A percentile compares a stretch with the other conserved stretches of the same genome.
Conservation (phyloP, 2,329 filamentous ascomycete genomes). For the Lasiodiplodia citricola region DNA sequence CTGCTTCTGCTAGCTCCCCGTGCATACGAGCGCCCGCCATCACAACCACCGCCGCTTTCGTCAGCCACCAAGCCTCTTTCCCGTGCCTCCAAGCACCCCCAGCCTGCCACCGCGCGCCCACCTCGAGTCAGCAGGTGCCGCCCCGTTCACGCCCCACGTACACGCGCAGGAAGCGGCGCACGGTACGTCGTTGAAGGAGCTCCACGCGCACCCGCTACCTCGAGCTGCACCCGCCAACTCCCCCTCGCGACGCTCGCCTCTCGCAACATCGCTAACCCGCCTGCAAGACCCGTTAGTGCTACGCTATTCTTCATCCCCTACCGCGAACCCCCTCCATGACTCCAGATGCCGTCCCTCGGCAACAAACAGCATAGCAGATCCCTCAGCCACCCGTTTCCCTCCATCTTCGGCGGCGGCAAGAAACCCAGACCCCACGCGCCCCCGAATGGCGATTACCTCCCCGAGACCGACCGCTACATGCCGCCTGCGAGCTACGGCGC, state of each 20-base stretch:
- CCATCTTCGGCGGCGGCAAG: conserved; percentile 63
- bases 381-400: conserved; percentile 80
- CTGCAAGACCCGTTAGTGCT: conserved; percentile 16
- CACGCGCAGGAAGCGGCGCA: conserved; percentile 21
- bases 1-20: conserved; percentile 5
- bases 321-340: conserved; percentile 23
- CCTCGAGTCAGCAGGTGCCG: conserved; percentile 16
- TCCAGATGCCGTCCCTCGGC: conserved; percentile 27
- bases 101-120: background rate
- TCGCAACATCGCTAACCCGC: conserved; percentile 21
- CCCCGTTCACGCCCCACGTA: background rate
- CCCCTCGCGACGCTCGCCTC: conserved; percentile 8
- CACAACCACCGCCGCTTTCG: background rate
- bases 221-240: conserved; percentile 1
- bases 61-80: conserved; percentile 11
- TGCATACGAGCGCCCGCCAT: conserved; percentile 14
- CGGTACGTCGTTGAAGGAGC: conserved; percentile 10
- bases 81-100: background rate
- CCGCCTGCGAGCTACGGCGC: background rate
- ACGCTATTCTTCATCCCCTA: conserved; percentile 25
- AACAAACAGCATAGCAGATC: conserved; percentile 56
- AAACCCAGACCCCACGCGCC: conserved; percentile 54
- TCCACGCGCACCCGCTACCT: conserved; percentile 1
- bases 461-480: conserved; percentile 12
- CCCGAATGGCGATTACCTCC: conserved; percentile 27